Evolutionary conservation across 2,329 filamentous ascomycete species (phyloP).

Genomic region (Lasiodiplodia gonubiensis): DNA sequence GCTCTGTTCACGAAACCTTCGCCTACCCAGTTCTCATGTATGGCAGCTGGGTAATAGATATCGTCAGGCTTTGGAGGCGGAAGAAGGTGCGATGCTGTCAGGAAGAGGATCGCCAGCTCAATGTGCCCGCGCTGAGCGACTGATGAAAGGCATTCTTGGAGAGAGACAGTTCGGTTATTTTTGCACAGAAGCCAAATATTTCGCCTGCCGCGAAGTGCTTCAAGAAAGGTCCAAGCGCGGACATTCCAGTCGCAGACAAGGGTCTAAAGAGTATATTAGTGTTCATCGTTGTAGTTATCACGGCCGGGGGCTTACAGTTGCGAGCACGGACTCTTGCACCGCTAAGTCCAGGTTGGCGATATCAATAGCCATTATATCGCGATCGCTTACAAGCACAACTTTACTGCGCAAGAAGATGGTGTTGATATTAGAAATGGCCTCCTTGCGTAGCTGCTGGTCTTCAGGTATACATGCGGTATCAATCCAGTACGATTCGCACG

Average conservation of each 20-base stretch:
- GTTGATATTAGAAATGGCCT: neutral
- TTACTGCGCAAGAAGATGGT: neutral
- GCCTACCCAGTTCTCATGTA: too few species aligned
- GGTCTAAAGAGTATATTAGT: too few species aligned
- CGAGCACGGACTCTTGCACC: neutral
- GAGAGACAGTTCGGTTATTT: neutral
- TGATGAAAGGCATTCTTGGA: neutral
- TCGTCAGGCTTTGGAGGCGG: too few species aligned
- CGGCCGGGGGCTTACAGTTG: neutral
- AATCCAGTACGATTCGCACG: neutral
- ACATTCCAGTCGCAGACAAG: constrained; percentile 4
- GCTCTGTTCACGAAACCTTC: too few species aligned
- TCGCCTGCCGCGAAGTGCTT: neutral
- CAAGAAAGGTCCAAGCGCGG: neutral
- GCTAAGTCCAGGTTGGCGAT: neutral
- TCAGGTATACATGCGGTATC: neutral
- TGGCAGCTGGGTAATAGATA: too few species aligned
- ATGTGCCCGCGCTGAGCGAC: too few species aligned
- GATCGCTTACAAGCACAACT: neutral
- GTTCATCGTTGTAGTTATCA: too few species aligned
- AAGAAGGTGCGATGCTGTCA: too few species aligned
- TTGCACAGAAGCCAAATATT: neutral
- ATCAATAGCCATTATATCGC: neutral
- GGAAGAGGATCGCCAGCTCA: too few species aligned
- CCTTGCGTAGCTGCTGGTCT: neutral